Evolutionary conservation across 805 yeast genomes (phyloP), one percentile per base, ranked within the genome.

Genomic region (Lipomyces sp.): DNA sequence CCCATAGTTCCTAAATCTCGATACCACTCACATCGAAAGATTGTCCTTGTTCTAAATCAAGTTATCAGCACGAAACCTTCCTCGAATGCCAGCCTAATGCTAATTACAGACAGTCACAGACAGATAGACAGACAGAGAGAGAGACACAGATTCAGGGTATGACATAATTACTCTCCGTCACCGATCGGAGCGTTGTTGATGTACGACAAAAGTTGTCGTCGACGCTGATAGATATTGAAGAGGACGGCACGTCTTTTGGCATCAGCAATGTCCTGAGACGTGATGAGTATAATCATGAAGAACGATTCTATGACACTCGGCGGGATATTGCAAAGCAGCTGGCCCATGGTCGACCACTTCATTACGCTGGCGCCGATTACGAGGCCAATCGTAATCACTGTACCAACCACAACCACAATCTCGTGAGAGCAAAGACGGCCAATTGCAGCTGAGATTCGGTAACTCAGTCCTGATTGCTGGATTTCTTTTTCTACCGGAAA

Each of bases 261-360:
- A 18, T 59, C 54, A 18, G 63, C 63, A 8, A 48, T 54, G 24
- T 59, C 53, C 18, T 59, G 63, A 2, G 63, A 53, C 15, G 51
- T 54, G 18, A 59, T 51, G 35, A 80, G 67, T 39, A 80, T 77
- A 42, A 81, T 71, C 58, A 80, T 59, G 68, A 80, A 80, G 64
- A 81, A 81, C 29, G 77, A 81, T 67, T 80, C 83, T 50, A 81
- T 80, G 69, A 80, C 80, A 81, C 79, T 80, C 0, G 83, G 79
- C 53, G 83, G 83, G 0, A 81, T 79, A 63, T 80, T 81, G 42
- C 77, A 76, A 48, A 80, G 67, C 53, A 80, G 73, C 69, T 80
- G 83, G 48, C 81, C 83, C 5, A 80, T 80, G 2, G 77, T 76
- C 58, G 76, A 76, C 82, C 83, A 80, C 53, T 66, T 71, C 70